Evolutionary conservation across 1,284 basidiomycete genomes (phyloP).

Genomic region (Trametes sp.): DNA sequence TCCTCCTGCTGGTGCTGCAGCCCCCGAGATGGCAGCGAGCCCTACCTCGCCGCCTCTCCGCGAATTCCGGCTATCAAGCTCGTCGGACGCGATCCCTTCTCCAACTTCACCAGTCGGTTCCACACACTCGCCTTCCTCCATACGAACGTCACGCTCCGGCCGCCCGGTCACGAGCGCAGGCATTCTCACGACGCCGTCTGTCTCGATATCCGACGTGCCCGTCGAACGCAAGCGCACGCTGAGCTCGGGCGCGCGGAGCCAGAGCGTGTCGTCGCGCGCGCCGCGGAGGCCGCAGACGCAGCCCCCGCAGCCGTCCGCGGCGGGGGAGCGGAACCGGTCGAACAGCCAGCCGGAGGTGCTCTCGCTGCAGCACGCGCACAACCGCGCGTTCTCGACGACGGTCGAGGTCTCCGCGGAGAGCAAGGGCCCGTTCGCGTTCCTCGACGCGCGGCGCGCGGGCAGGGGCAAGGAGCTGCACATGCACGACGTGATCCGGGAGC

Average conservation of each 20-base stretch:
- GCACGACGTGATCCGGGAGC: constrained; percentile 55
- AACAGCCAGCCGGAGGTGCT: constrained; percentile 21
- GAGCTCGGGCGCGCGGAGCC: constrained; percentile 17
- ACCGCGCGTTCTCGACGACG: constrained; percentile 28
- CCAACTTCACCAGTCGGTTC: neutral
- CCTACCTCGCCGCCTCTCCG: constrained; percentile 12
- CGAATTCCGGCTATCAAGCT: constrained; percentile 10
- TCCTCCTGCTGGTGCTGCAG: constrained; percentile 3
- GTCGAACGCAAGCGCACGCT: constrained; percentile 16
- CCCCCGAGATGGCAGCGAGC: neutral
- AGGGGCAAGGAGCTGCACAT: constrained; percentile 41
- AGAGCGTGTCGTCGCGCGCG: constrained; percentile 16
- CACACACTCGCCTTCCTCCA: neutral
- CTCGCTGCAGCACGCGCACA: constrained; percentile 7
- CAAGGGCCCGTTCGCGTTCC: constrained; percentile 36
- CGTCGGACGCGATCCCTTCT: constrained; percentile 17
- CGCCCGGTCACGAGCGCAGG: constrained; percentile 14
- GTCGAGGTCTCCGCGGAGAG: constrained; percentile 39
- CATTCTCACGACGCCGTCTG: constrained; percentile 8
- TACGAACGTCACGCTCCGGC: constrained; percentile 12
- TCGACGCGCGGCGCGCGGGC: constrained; percentile 27
- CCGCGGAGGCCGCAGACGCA: constrained; percentile 19
- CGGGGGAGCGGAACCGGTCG: constrained; percentile 15
- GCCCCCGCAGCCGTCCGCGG: neutral
- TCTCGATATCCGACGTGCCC: neutral